Base-by-base conservation (phyloP, 257 asterid genomes). In the Primulina eburnea region DNA sequence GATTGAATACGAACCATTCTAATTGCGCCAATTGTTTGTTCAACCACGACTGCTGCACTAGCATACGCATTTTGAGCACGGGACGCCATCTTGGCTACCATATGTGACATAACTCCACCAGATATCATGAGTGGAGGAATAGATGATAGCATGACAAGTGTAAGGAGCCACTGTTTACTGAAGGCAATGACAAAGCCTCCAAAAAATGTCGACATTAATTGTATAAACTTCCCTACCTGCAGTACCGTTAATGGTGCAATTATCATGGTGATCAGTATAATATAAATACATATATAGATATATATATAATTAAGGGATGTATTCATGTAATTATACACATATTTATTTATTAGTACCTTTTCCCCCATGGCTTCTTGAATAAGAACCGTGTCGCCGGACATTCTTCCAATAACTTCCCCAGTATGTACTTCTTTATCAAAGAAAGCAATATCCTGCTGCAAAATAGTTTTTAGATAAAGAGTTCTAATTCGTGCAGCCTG, bases 291-390 rank as follows among this genome's bases (percentile, higher is more conserved):
- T 21, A 21, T 21, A 21, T 21, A 21, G 0, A 21, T 21, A 21
- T 21, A 21, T 21, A 21, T 21, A 21, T 21, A 21, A n/a, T n/a
- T n/a, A n/a, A n/a, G n/a, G n/a, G 0, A 21, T 21, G 0, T 21
- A 21, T 21, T 0, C 0, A 21, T 21, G 24, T 21, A 21, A 21
- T 21, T 21, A 21, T 21, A 21, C 24, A 21, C 0, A 21, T 21
- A 28, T 28, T 28, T 28, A 28, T 28, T 28, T 28, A 28, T 28
- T 5, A 7, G 29, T 71, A 85, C 95, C 92, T 92, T 92, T 87
- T 92, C 98, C 3, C 98, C 96, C 82, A 89, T 89, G 43, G 98
- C 98, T 24, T 92, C 95, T 77, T 92, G 98, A 32, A 92, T 92
- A 57, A 89, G 93, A 61, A 89, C 98, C 1, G 98, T 92, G 80